Evolutionary conservation across 1,284 basidiomycete genomes (phyloP), one percentile per base, ranked within the genome.

Genomic region (Lentinus polychrous): DNA sequence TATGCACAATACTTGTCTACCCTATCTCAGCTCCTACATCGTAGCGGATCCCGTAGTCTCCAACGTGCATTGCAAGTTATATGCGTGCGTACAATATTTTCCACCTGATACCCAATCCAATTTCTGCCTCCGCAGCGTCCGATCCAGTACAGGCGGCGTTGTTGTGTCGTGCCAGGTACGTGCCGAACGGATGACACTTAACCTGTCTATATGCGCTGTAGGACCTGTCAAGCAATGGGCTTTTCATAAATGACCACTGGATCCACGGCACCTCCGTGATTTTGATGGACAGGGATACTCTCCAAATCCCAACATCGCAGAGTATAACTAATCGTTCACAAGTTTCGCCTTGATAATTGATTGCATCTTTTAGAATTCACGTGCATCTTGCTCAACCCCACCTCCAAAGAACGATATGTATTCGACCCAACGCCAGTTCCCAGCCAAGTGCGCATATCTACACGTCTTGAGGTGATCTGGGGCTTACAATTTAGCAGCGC

Each of bases 201-300:
- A 35, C 22, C 22, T 43, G 14, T 20, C 20, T 22, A 45, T 17
- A 12, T 38, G 50, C 7, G 20, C 52, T 4, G 38, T 55, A 90
- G 81, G 90, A 91, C 61, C 34, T 79, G 15, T 91, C 89, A 0
- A 78, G 80, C n/a, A 91, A 91, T 55, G 89, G 90, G 1, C 68
- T 90, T 34, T 61, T 76, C 31, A 68, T 90, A 45, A 92, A 92
- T 58, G 81, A 75, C 0, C 75, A 84, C 56, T 73, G 74, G 41
- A 77, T 90, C 39, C 73, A 74, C 38, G 82, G 79, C 59, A 68
- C 75, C 1, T 77, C 76, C 1, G 74, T 83, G 18, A 80, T 91
- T 45, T 68, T 91, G 4, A 81, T 84, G 79, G 75, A 91, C 55
- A 83, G 85, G 2, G 88, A 91, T 59, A 60, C 72, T 0, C 63